phyloP scores from a whole-genome alignment of 192 early-diverging fungal genomes.

The Umbelopsis sp. region DNA sequence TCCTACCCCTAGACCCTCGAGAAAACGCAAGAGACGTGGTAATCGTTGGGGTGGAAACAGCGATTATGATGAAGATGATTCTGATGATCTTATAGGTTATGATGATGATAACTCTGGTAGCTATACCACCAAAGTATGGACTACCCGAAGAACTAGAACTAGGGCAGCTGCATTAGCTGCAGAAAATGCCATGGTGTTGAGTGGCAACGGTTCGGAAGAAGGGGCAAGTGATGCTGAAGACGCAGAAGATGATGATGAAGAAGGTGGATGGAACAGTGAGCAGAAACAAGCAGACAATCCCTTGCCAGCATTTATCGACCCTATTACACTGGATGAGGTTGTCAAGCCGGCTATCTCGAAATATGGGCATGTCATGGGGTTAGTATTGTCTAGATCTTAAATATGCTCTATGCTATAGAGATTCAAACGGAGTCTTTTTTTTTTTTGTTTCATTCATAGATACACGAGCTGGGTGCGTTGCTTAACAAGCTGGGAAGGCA shows the following conservation, averaged over 20 bases:
- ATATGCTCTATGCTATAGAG: no score
- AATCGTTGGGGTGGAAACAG: constrained; percentile 45
- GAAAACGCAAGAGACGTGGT: constrained; percentile 49
- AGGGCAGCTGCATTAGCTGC: constrained; percentile 20
- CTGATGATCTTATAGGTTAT: constrained; percentile 58
- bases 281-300: constrained; percentile 50
- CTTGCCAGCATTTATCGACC: constrained; percentile 86
- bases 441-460: not conserved
- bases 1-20: constrained; percentile 30
- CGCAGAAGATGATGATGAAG: constrained; percentile 48
- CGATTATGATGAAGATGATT: constrained; percentile 47
- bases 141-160: constrained; percentile 61
- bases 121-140: constrained; percentile 61
- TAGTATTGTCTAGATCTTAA: constrained; percentile 29
- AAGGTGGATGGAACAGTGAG: constrained; percentile 45
- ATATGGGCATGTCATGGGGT: constrained; percentile 88
- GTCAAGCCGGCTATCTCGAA: constrained; percentile 90
- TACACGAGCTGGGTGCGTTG: constrained; percentile 82
- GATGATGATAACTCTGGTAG: constrained; percentile 68
- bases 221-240: constrained; percentile 34
- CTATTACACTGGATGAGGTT: constrained; percentile 88
- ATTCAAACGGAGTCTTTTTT: no score
- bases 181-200: not conserved
- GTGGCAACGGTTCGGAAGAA: constrained; percentile 15
- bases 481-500: constrained; percentile 70